phyloP scores from a whole-genome alignment of 441 rosid species.

The Jatropha multifida region DNA sequence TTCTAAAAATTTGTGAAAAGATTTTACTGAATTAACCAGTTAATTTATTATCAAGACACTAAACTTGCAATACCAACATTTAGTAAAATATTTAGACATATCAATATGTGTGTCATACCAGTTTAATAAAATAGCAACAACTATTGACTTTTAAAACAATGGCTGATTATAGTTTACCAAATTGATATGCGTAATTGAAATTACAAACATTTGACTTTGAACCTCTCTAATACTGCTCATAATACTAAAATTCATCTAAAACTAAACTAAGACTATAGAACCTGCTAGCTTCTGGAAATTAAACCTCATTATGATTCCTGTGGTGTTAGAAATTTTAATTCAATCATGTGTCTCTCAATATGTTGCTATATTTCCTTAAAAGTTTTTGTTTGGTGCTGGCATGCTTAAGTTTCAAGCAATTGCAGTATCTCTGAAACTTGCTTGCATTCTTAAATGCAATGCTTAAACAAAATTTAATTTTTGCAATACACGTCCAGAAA shows the following conservation, averaged over 20 bases:
- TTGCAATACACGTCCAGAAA: background rate
- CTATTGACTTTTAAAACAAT: background rate
- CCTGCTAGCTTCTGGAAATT: background rate
- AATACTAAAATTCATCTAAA: background rate
- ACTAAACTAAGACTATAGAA: background rate
- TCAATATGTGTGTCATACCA: background rate
- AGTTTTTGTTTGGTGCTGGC: background rate
- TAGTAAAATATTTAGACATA: background rate
- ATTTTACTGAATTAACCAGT: background rate
- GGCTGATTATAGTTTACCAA: background rate
- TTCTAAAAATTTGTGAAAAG: background rate
- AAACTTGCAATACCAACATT: background rate
- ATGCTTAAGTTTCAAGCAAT: background rate
- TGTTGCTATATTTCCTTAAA: background rate
- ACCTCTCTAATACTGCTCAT: background rate
- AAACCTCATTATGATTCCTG: background rate
- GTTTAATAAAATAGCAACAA: background rate
- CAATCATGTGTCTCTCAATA: background rate
- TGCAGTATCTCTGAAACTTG: background rate
- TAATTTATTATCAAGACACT: background rate
- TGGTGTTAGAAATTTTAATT: background rate
- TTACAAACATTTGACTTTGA: background rate
- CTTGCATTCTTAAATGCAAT: background rate
- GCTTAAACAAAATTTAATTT: background rate
- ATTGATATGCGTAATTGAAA: background rate